Conservation (phyloP, 2,329 filamentous ascomycete genomes). For the Aspergillus pseudoterreus region DNA sequence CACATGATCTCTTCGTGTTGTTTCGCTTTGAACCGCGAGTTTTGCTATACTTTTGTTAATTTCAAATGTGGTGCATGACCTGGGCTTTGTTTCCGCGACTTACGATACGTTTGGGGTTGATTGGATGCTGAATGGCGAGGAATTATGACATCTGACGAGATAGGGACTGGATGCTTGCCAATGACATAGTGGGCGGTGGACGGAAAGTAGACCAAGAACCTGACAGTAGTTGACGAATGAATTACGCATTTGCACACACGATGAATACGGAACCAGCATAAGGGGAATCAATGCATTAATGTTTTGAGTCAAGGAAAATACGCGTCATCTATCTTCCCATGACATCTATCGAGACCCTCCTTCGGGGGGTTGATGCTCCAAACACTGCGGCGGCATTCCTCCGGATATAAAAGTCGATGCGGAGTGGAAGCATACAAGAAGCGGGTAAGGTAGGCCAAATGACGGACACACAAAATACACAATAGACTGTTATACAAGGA, state of each 20-base stretch:
- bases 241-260: too few relatives aligned
- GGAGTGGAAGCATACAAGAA: slow-evolving; percentile 11
- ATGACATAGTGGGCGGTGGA: too few relatives aligned
- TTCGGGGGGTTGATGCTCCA: slow-evolving; percentile 3
- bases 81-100: not conserved
- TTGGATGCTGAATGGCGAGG: too few relatives aligned
- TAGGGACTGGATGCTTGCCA: not conserved
- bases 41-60: not conserved
- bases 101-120: too few relatives aligned
- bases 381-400: slow-evolving; percentile 20
- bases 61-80: too few relatives aligned
- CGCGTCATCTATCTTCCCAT: slow-evolving; percentile 8
- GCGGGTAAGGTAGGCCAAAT: slow-evolving; percentile 13
- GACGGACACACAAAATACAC: slow-evolving; percentile 11
- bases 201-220: too few relatives aligned
- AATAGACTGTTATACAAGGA: slow-evolving; percentile 27
- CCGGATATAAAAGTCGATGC: slow-evolving; percentile 18
- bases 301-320: slow-evolving; percentile 6
- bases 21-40: not conserved
- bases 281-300: slow-evolving; percentile 7
- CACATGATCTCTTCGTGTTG: slow-evolving; percentile 22
- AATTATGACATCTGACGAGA: not conserved
- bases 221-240: too few relatives aligned
- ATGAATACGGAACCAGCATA: not conserved
- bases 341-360: not conserved